Evolutionary conservation across 2,329 filamentous ascomycete genomes (phyloP).

Genomic region (Helminthosporium solani): DNA sequence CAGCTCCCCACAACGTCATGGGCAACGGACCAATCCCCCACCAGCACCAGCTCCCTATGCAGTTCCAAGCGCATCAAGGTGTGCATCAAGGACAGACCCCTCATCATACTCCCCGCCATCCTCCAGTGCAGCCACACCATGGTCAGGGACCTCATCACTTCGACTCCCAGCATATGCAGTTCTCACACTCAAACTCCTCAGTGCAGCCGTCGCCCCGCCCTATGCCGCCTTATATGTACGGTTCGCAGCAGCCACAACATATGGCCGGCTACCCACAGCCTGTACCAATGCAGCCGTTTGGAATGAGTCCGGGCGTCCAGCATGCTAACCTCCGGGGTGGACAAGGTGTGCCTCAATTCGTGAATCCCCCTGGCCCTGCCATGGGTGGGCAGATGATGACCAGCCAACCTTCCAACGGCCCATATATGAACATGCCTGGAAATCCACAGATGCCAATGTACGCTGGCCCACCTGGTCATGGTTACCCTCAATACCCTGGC

Average conservation of each 20-base stretch:
- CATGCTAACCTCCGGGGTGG: conserved; percentile 64
- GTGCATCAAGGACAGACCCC: conserved; percentile 69
- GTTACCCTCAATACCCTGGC: conserved; percentile 64
- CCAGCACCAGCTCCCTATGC: conserved; percentile 79
- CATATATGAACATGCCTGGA: conserved; percentile 69
- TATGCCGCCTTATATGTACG: conserved; percentile 69
- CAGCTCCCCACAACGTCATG: conserved; percentile 62
- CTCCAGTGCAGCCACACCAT: conserved; percentile 73
- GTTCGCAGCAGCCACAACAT: conserved; percentile 69
- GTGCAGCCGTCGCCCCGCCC: conserved; percentile 79
- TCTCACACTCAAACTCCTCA: conserved; percentile 79
- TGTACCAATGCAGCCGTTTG: conserved; percentile 67
- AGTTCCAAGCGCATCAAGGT: conserved; percentile 71
- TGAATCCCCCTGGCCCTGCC: conserved; percentile 66
- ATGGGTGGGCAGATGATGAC: conserved; percentile 81
- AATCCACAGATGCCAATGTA: conserved; percentile 81
- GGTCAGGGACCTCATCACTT: conserved; percentile 67
- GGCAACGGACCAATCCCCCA: conserved; percentile 71
- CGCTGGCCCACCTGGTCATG: conserved; percentile 63
- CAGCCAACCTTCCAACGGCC: conserved; percentile 65
- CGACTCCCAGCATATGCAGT: conserved; percentile 84
- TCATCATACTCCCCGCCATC: conserved; percentile 75
- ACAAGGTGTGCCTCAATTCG: conserved; percentile 71
- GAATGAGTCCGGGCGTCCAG: conserved; percentile 67
- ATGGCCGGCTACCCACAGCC: conserved; percentile 60